phyloP scores from a whole-genome alignment of 495 filamentous ascomycete species.

The Immersiella caudata region DNA sequence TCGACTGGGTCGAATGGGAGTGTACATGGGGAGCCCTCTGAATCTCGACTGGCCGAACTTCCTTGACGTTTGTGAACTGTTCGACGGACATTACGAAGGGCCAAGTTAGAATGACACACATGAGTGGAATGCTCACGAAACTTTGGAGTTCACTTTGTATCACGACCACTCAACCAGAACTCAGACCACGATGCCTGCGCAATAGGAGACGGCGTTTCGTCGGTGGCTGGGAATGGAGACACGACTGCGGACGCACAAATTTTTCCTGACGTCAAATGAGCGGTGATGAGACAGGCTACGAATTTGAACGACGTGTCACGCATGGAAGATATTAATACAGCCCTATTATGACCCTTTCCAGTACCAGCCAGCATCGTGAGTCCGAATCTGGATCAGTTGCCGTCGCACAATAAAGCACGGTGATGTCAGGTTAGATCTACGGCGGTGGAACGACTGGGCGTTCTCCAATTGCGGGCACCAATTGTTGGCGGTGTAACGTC shows the following conservation, averaged over 20 bases:
- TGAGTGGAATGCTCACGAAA: neutral
- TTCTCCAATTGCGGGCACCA: neutral
- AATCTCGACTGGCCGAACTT: neutral
- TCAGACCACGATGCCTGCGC: too few relatives aligned
- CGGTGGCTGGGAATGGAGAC: neutral
- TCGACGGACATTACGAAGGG: neutral
- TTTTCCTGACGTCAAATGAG: slow-evolving; percentile 10
- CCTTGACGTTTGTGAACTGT: neutral
- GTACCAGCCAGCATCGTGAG: neutral
- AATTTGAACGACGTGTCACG: slow-evolving; percentile 2
- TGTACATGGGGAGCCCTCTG: neutral
- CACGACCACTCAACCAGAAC: neutral
- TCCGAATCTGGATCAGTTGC: neutral
- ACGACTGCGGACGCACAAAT: neutral
- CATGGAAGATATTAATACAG: slow-evolving; percentile 6
- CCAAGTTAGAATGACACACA: neutral
- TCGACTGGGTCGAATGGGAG: slow-evolving; percentile 14
- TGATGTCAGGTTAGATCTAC: neutral
- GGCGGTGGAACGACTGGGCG: slow-evolving; percentile 8
- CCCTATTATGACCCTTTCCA: slow-evolving; percentile 3
- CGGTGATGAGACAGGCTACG: slow-evolving; percentile 5
- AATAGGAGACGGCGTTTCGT: neutral
- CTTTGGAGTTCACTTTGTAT: neutral
- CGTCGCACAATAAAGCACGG: neutral
- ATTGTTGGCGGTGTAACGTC: neutral